Percentiles rank a stretch among this genome's conserved stretches.
These are phyloP conservation scores for Stephanodiscus minutulus DNA, from an alignment of 108 stramenopile genomes.

Conservation along the genomic window DNA sequence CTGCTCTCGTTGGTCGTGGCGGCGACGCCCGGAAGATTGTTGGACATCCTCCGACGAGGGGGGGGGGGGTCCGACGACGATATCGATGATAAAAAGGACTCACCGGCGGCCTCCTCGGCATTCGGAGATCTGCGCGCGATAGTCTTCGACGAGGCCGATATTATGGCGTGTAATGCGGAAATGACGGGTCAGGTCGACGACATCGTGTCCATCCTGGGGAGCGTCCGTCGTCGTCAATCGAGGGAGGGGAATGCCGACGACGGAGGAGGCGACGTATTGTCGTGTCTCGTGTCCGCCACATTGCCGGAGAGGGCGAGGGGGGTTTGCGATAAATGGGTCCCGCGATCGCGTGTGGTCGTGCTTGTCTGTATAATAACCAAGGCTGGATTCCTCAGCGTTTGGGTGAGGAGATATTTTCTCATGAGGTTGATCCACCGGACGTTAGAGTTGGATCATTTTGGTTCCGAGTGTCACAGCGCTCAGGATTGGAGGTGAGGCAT, in stretches of 20 bases:
- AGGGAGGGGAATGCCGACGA: background rate
- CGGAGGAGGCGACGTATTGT: slow-evolving; percentile 10
- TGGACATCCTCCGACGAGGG: slow-evolving; percentile 57
- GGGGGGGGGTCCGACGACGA: too few species aligned
- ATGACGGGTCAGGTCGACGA: slow-evolving; percentile 67
- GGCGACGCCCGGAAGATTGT: slow-evolving; percentile 66
- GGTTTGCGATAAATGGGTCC: slow-evolving; percentile 42
- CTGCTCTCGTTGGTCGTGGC: slow-evolving; percentile 34
- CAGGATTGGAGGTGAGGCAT: slow-evolving; percentile 74
- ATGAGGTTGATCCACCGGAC: slow-evolving; percentile 60
- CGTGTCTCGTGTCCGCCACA: slow-evolving; percentile 70
- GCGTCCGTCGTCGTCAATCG: slow-evolving; percentile 1
- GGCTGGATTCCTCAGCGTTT: slow-evolving; percentile 78
- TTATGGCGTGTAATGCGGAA: slow-evolving; percentile 65
- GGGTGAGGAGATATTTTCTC: slow-evolving; percentile 18
- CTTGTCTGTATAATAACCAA: slow-evolving; percentile 70
- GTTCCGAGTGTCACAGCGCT: slow-evolving; percentile 67
- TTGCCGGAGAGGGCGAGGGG: slow-evolving; percentile 42
- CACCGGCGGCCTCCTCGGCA: slow-evolving; percentile 2
- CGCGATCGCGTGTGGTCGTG: slow-evolving; percentile 34
- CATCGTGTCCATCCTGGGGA: slow-evolving; percentile 32
- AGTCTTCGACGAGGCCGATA: slow-evolving; percentile 82
- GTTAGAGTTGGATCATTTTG: slow-evolving; percentile 82
- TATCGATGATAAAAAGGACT: background rate
- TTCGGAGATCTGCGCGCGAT: slow-evolving; percentile 34